phyloP scores from a whole-genome alignment of 2,329 filamentous ascomycete species.

The Alternaria postmessia region DNA sequence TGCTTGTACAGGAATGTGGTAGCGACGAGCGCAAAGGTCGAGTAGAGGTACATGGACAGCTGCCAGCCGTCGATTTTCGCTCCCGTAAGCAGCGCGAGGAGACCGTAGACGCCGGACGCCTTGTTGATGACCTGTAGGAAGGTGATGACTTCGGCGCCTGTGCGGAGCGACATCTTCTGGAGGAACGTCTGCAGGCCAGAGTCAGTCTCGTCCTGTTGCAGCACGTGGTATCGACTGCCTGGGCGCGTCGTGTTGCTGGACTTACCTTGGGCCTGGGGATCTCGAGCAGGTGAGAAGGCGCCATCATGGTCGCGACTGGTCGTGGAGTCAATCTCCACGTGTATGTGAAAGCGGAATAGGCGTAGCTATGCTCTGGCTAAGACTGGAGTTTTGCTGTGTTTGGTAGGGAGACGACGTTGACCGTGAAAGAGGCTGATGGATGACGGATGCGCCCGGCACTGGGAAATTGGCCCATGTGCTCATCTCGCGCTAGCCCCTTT shows the following conservation, averaged over 20 bases:
- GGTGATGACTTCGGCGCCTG: conserved; percentile 84
- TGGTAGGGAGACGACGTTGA: background rate
- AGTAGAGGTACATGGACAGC: conserved; percentile 92
- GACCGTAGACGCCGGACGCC: conserved; percentile 86
- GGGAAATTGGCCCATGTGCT: conserved; percentile 27
- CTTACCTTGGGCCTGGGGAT: conserved; percentile 51
- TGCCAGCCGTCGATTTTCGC: conserved; percentile 83
- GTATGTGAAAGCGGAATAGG: background rate
- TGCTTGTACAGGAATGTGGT: conserved; percentile 77
- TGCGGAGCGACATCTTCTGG: conserved; percentile 84
- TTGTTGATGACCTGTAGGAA: conserved; percentile 90
- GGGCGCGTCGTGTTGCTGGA: conserved; percentile 12
- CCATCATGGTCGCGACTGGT: conserved; percentile 37
- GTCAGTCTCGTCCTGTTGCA: conserved; percentile 23
- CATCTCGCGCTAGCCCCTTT: conserved; percentile 16
- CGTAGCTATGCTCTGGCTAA: conserved; percentile 29
- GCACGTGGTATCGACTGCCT: background rate
- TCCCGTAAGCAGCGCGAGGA: conserved; percentile 88
- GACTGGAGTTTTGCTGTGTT: conserved; percentile 19
- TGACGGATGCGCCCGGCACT: conserved; percentile 29
- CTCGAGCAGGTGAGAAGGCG: conserved; percentile 45
- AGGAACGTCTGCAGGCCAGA: conserved; percentile 73
- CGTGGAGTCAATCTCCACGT: conserved; percentile 7
- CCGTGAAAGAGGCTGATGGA: conserved; percentile 17
- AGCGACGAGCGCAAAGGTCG: conserved; percentile 72